phyloP scores from a whole-genome alignment of 805 yeast genomes.

The Saccharomycopsis sp. region DNA sequence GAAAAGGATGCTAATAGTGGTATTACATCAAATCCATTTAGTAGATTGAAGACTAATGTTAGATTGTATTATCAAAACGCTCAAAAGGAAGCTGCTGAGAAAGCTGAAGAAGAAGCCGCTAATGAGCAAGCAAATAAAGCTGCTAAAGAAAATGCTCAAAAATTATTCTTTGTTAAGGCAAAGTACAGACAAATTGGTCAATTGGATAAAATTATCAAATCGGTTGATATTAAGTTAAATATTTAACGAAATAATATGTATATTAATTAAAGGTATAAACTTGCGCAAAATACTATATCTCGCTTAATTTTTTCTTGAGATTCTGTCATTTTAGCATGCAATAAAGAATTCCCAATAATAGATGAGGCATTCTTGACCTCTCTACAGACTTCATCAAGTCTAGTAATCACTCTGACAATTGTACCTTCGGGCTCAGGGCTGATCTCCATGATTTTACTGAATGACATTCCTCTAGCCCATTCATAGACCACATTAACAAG shows the following conservation, averaged over 20 bases:
- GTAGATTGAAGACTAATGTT: conserved; percentile 82
- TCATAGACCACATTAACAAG: conserved; percentile 91
- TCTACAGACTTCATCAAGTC: conserved; percentile 91
- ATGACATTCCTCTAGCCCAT: conserved; percentile 94
- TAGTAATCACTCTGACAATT: conserved; percentile 89
- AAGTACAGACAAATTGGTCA: conserved; percentile 54
- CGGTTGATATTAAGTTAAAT: conserved; percentile 7
- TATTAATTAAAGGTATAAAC: conserved; percentile 59
- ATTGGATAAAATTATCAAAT: conserved; percentile 41
- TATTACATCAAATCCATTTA: conserved; percentile 66
- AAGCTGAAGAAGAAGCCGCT: conserved; percentile 47
- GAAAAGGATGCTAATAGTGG: conserved; percentile 32
- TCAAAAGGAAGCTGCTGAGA: conserved; percentile 50
- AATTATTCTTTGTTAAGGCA: conserved; percentile 37
- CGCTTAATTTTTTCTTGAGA: conserved; percentile 95
- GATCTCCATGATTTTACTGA: conserved; percentile 82
- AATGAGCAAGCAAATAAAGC: conserved; percentile 36
- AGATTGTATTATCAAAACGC: conserved; percentile 63
- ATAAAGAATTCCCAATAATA: conserved; percentile 87
- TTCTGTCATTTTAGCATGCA: conserved; percentile 80
- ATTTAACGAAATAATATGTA: neutral
- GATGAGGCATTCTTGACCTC: conserved; percentile 91
- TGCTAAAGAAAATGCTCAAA: conserved; percentile 34
- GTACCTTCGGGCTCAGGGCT: conserved; percentile 94
- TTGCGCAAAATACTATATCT: conserved; percentile 95